A percentile compares a stretch with the other conserved stretches of the same genome.
phyloP scores from a whole-genome alignment of 495 filamentous ascomycete genomes.

The Astrothelium macrocarpum region DNA sequence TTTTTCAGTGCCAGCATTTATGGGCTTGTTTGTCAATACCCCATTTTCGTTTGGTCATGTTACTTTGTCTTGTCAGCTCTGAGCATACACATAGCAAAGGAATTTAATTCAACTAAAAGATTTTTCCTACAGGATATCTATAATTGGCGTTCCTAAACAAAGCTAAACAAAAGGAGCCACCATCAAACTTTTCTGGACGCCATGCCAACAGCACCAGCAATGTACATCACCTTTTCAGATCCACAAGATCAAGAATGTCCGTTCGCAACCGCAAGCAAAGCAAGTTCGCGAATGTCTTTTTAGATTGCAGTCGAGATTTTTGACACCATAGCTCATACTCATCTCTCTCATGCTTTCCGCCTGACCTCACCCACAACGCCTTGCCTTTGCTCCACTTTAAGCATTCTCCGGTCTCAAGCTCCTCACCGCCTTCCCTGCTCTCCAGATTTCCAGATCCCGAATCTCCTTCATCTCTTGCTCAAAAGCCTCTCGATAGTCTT shows the following conservation, averaged over 20 bases:
- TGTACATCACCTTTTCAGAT: not conserved
- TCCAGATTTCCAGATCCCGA: conserved; percentile 94
- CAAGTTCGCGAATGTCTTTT: not conserved
- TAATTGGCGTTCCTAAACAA: too few species aligned
- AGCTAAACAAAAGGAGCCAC: not conserved
- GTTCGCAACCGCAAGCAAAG: not conserved
- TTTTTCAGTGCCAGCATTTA: too few species aligned
- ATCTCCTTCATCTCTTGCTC: conserved; percentile 97
- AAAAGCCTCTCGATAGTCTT: conserved; percentile 91
- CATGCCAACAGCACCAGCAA: not conserved
- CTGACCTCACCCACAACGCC: not conserved
- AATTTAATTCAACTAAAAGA: not conserved
- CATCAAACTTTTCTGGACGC: not conserved
- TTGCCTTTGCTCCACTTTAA: conserved; percentile 6
- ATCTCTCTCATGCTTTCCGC: not conserved
- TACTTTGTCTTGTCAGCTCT: not conserved
- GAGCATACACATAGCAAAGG: too few species aligned
- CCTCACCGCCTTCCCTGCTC: conserved; percentile 93
- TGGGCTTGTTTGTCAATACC: too few species aligned
- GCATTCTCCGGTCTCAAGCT: conserved; percentile 24
- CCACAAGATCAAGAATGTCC: not conserved
- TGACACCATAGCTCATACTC: too few species aligned
- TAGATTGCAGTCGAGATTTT: too few species aligned
- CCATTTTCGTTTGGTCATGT: not conserved
- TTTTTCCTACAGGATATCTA: not conserved